Conservation (phyloP, 768 basidiomycete genomes). For the Boletellus ananas region DNA sequence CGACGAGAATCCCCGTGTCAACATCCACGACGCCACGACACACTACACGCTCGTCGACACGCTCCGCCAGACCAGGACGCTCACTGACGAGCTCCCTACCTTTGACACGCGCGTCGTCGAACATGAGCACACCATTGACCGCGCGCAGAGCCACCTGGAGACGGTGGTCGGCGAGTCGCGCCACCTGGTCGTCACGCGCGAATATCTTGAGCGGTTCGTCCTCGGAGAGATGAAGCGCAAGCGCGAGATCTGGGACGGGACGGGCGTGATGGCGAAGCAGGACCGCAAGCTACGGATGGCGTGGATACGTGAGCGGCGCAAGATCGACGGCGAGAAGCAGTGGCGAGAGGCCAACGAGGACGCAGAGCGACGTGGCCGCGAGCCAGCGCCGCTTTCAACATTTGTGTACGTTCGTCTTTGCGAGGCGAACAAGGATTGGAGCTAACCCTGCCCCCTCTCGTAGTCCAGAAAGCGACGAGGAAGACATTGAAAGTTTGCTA, state of each 20-base stretch:
- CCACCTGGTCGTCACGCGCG: conserved; percentile 20
- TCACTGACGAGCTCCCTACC: conserved; percentile 19
- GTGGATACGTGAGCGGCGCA: conserved; percentile 24
- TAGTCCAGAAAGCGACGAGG: conserved; percentile 25
- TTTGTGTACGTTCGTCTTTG: conserved; percentile 20
- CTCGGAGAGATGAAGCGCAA: conserved; percentile 31
- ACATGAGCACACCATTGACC: conserved; percentile 15
- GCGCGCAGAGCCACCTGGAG: conserved; percentile 11
- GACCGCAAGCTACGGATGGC: conserved; percentile 22
- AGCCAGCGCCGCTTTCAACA: conserved; percentile 17
- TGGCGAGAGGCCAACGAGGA: conserved; percentile 20
- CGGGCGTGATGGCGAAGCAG: conserved; percentile 20
- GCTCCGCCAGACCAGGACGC: conserved; percentile 25
- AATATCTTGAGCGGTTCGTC: conserved; percentile 23
- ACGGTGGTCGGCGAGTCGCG: conserved; percentile 16
- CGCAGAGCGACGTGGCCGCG: conserved; percentile 4
- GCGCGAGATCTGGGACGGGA: conserved; percentile 32
- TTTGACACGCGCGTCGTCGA: conserved; percentile 22
- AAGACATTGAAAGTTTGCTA: conserved; percentile 21
- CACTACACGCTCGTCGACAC: conserved; percentile 25
- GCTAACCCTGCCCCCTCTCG: background rate
- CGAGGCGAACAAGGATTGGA: background rate
- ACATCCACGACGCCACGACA: background rate
- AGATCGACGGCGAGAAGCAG: conserved; percentile 10
- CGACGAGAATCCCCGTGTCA: background rate